These are phyloP conservation scores for Pythium volutum DNA, from an alignment of 352 stramenopile genomes.

Conservation along the genomic window DNA sequence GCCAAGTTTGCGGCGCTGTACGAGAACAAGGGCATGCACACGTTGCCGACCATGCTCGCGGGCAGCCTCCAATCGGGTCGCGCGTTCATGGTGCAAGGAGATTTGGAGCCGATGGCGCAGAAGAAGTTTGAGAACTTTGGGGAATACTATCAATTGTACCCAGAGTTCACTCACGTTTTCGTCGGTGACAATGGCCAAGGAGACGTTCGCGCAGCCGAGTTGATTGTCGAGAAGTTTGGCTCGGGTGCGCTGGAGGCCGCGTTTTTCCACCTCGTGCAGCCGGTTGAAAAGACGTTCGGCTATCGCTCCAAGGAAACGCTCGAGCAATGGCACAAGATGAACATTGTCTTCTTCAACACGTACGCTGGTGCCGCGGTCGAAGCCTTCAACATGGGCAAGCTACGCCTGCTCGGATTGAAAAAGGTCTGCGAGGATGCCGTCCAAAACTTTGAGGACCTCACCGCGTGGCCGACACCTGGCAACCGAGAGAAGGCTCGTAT, in stretches of 20 bases:
- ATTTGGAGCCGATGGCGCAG: slow-evolving; percentile 94
- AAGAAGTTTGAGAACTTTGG: slow-evolving; percentile 96
- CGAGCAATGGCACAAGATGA: slow-evolving; percentile 78
- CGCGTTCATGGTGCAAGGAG: slow-evolving; percentile 94
- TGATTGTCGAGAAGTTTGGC: slow-evolving; percentile 83
- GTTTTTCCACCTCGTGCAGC: slow-evolving; percentile 91
- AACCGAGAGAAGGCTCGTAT: slow-evolving; percentile 55
- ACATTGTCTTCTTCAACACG: slow-evolving; percentile 91
- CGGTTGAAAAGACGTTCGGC: slow-evolving; percentile 81
- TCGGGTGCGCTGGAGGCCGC: slow-evolving; percentile 60
- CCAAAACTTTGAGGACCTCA: slow-evolving; percentile 54
- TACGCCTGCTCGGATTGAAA: slow-evolving; percentile 59
- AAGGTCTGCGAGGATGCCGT: slow-evolving; percentile 63
- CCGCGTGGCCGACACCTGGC: slow-evolving; percentile 50
- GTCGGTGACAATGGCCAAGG: slow-evolving; percentile 97
- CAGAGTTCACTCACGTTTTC: slow-evolving; percentile 98
- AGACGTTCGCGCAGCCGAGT: slow-evolving; percentile 88
- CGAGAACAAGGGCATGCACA: slow-evolving; percentile 93
- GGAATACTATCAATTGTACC: slow-evolving; percentile 97
- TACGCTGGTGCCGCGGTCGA: slow-evolving; percentile 85
- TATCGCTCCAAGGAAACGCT: slow-evolving; percentile 74
- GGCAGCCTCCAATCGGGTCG: slow-evolving; percentile 92
- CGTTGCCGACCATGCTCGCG: slow-evolving; percentile 92
- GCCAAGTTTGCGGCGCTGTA: slow-evolving; percentile 95
- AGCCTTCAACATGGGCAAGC: slow-evolving; percentile 66